Evolutionary conservation across 306 rosid species (phyloP).

Genomic region (Trifolium dubium): DNA sequence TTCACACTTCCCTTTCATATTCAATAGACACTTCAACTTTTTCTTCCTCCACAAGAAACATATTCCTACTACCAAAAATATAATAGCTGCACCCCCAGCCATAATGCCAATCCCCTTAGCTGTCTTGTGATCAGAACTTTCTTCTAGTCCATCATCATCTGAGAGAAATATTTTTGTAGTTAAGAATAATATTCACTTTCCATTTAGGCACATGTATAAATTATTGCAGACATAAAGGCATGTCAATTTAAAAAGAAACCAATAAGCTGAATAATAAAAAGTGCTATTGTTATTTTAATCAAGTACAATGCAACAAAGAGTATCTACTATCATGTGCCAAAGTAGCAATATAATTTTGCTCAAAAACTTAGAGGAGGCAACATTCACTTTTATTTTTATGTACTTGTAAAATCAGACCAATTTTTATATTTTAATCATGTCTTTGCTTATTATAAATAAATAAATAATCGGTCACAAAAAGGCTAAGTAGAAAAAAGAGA

Average conservation of each 20-base stretch:
- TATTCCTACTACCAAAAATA: slow-evolving; percentile 46
- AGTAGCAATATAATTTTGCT: slow-evolving; percentile 26
- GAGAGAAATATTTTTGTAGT: slow-evolving; percentile 29
- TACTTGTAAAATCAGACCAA: slow-evolving; percentile 1
- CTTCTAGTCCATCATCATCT: slow-evolving; percentile 37
- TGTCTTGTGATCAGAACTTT: slow-evolving; percentile 42
- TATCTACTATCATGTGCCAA: slow-evolving; percentile 34
- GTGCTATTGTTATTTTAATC: slow-evolving; percentile 2
- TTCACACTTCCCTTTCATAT: slow-evolving; percentile 32
- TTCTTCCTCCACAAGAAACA: slow-evolving; percentile 59
- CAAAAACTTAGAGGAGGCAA: slow-evolving; percentile 13
- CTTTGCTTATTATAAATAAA: neutral
- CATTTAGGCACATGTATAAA: slow-evolving; percentile 17
- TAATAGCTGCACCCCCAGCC: slow-evolving; percentile 50
- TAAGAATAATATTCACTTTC: slow-evolving; percentile 37
- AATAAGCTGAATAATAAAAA: slow-evolving; percentile 14
- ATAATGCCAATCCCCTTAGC: slow-evolving; percentile 45
- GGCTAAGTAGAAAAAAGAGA: slow-evolving; percentile 13
- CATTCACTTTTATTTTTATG: slow-evolving; percentile 9
- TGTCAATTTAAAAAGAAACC: neutral
- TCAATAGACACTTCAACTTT: slow-evolving; percentile 35
- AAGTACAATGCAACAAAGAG: slow-evolving; percentile 30
- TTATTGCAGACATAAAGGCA: slow-evolving; percentile 31
- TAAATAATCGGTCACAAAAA: slow-evolving; percentile 14
- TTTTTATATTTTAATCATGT: neutral